Conservation (phyloP, 306 rosid genomes). For the Prunus persica region Prunus_persica_NCBIv2 NC_034010.1:28307501-28308000, state of each 20-base stretch:
- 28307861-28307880: neutral
- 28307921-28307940: neutral
- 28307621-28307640: too few relatives aligned
- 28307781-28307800: too few relatives aligned
- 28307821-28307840: neutral
- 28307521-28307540: neutral
- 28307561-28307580: too few relatives aligned
- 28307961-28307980: slow-evolving; percentile 6
- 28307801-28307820: neutral
- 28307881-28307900: neutral
- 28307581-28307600: too few relatives aligned
- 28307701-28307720: slow-evolving; percentile 34
- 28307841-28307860: neutral
- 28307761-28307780: neutral
- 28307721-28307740: slow-evolving; percentile 23
- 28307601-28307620: too few relatives aligned
- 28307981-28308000: neutral
- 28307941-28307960: neutral
- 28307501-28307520: too few relatives aligned
- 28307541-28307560: too few relatives aligned
- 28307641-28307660: slow-evolving; percentile 49
- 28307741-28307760: slow-evolving; percentile 7
- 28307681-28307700: slow-evolving; percentile 20
- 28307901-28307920: neutral
- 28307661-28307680: too few relatives aligned